These are phyloP conservation scores for Alternaria rosae DNA, from an alignment of 2,329 filamentous ascomycete genomes.

Conservation along the genomic window DNA sequence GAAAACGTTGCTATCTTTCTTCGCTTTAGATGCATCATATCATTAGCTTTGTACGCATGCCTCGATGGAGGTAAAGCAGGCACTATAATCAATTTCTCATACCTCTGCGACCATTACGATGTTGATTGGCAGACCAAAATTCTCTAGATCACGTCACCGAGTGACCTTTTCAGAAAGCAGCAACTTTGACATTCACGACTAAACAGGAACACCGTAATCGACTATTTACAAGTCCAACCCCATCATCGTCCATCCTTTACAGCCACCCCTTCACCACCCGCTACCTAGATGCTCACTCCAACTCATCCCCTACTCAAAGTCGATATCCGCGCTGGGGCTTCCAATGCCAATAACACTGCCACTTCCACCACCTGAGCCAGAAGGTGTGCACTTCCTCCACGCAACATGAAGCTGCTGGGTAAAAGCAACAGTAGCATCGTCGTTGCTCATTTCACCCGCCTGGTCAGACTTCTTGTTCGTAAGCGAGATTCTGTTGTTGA, in stretches of 20 bases:
- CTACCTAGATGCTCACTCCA: neutral
- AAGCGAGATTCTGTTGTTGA: slow-evolving; percentile 44
- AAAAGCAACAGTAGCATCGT: slow-evolving; percentile 47
- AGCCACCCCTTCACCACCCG: neutral
- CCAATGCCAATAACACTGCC: slow-evolving; percentile 37
- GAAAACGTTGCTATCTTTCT: slow-evolving; percentile 7
- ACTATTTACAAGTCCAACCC: slow-evolving; percentile 4
- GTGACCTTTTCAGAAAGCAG: too few relatives aligned
- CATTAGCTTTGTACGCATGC: slow-evolving; percentile 1
- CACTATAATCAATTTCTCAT: neutral
- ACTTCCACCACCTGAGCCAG: slow-evolving; percentile 7
- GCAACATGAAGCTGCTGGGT: slow-evolving; percentile 46
- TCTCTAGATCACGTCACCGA: neutral
- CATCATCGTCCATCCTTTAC: neutral
- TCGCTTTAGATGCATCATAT: slow-evolving; percentile 6
- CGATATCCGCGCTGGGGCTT: slow-evolving; percentile 26
- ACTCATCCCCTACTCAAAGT: slow-evolving; percentile 17
- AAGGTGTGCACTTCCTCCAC: slow-evolving; percentile 35
- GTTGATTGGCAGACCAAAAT: too few relatives aligned
- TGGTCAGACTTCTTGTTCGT: slow-evolving; percentile 29
- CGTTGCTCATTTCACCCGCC: slow-evolving; percentile 42
- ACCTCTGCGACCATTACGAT: neutral
- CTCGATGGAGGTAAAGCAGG: neutral
- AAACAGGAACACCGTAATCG: neutral
- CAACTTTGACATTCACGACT: slow-evolving; percentile 1